Percentiles rank a stretch among this genome's conserved stretches.
These are phyloP conservation scores for Aspergillus pseudoterreus DNA, from an alignment of 2,329 filamentous ascomycete species.

Conservation along the genomic window DNA sequence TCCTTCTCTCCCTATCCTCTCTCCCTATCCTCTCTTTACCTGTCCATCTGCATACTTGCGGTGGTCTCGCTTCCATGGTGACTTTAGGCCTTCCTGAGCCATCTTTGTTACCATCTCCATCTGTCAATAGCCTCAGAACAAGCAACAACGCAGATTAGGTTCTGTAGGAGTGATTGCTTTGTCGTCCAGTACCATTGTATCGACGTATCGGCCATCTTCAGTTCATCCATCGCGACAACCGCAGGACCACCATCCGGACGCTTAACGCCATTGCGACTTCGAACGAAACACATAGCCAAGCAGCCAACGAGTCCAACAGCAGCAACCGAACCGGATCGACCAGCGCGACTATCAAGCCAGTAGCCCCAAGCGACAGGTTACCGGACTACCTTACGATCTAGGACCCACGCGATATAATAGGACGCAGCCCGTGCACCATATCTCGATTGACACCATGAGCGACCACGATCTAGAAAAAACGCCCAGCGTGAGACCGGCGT, in stretches of 20 bases:
- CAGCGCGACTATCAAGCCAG: neutral
- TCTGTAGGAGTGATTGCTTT: conserved; percentile 13
- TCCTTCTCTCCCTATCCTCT: neutral
- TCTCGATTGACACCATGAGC: conserved; percentile 12
- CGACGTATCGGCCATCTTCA: conserved; percentile 4
- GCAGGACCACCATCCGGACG: neutral
- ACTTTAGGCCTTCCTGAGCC: neutral
- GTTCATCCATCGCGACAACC: neutral
- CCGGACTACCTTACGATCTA: neutral
- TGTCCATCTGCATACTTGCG: no score
- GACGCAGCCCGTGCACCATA: conserved; percentile 10
- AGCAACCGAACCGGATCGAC: neutral
- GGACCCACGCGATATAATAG: neutral
- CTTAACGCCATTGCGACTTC: neutral
- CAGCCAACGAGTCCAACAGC: conserved; percentile 1
- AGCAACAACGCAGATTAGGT: conserved; percentile 14
- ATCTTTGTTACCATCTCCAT: conserved; percentile 1
- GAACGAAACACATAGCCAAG: no score
- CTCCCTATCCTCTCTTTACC: neutral
- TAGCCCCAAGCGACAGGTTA: neutral
- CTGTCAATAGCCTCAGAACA: conserved; percentile 15
- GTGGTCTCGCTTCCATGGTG: conserved; percentile 1
- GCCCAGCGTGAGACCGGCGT: conserved; percentile 13
- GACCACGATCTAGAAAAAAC: conserved; percentile 18
- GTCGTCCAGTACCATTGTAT: conserved; percentile 15